Evolutionary conservation across 2,329 filamentous ascomycete species (phyloP), one percentile per base, ranked within the genome.

Genomic region (Aspergillus sp.): DNA sequence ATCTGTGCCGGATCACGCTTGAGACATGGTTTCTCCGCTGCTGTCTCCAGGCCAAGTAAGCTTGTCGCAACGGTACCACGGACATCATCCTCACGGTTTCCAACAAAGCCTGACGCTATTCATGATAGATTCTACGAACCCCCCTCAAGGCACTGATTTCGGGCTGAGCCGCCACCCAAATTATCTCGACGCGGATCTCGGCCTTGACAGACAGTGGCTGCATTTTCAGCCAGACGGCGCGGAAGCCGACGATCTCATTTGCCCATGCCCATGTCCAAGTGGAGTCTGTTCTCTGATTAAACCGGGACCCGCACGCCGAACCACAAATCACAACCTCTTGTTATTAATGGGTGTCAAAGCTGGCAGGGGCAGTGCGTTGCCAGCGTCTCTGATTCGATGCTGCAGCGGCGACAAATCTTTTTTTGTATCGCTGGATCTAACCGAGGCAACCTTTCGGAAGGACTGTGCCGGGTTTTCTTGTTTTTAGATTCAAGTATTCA

Each of bases 401-500:
- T 47, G 19, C 45, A 17, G 1, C 17, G 6, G 21, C 14, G 31
- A 25, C 23, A 42, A 43, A 10, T 43, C 7, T 23, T 17, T 38
- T 5, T 5, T 10, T 48, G 7, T 21, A 42, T 49, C 46, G 17
- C 9, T 19, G n/a, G 3, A 44, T 23, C 40, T 49, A 49, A 36
- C 47, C 47, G 47, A 49, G 47, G 47, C 47, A 49, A 29, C 19
- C 3, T 42, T 23, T 49, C 47, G 47, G 40, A 42, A 42, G 5
- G 16, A 19, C 14, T 25, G 32, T 44, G 25, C 38, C 23, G 20
- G 14, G 20, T 41, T 34, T 44, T 44, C 40, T 19, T 20, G 34
- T 2, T 49, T 9, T 14, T 13, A 19, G 16, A 5, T 16, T 20
- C 4, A 42, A 21, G 10, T 38, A n/a, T 38, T n/a, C 34, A 19